Base-by-base conservation (phyloP, 257 asterid species). In the Solanum rostratum region DNA sequence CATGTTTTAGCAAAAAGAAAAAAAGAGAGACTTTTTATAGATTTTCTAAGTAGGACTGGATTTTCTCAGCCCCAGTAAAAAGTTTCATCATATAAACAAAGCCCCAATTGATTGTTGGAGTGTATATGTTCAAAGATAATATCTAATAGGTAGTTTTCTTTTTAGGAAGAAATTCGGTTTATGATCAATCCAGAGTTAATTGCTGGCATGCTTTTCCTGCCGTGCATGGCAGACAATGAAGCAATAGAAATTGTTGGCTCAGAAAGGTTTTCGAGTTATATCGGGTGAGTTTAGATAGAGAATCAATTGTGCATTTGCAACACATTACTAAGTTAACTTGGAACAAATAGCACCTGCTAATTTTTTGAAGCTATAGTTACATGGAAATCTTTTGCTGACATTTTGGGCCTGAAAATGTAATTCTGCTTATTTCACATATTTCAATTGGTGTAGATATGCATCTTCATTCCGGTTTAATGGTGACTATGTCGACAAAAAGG, bases 181-280 rank as follows among this genome's bases (percentile, higher is more conserved):
- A 92, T 96, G 99, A 92, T 96, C 91, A 94, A 92, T 84, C 98
- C 98, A 12, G 98, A 96, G 89, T 81, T 96, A 86, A 92, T 93
- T 7, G 82, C 87, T 83, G 91, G 97, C 87, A 92, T 89, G 92
- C 95, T 96, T 86, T 94, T 96, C 91, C 76, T 93, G 84, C 91
- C 98, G 69, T 79, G 91, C 65, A 94, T 96, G 97, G 93, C 91
- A 69, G 93, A 91, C 82, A 96, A 96, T 73, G 98, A 95, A 89
- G 93, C 98, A 10, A 87, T 95, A 80, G 99, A 96, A 92, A 93
- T 95, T 71, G 88, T 95, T 82, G 99, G 99, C 50, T 73, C 94
- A 2, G 93, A 96, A 91, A 92, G 98, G 88, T 95, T 92, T 91
- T 96, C 97, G 66, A 88, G 91, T 79, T 93, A 96, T 92, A 78